Percentiles rank a stretch among this genome's conserved stretches.
Evolutionary conservation across 1,139 yeast species (phyloP).

Genomic region (Sugiyamaella neomexicana): DNA sequence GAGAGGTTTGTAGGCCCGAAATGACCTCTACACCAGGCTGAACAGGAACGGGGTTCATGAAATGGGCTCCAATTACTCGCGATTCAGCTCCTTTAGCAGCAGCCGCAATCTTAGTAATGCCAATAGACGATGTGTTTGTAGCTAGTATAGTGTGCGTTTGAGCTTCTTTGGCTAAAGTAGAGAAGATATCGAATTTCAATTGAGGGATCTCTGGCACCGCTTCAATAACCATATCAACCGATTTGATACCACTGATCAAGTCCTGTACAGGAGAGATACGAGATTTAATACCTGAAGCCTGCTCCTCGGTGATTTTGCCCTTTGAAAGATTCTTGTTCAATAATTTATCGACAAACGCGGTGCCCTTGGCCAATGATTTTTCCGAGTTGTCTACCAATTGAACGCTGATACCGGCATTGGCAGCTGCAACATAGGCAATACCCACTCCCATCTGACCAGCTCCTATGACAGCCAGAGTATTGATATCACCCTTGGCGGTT

Average conservation of each 20-base stretch:
- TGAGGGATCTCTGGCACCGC: slow-evolving; percentile 47
- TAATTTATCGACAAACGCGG: slow-evolving; percentile 41
- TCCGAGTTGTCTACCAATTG: slow-evolving; percentile 41
- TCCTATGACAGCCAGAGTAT: slow-evolving; percentile 41
- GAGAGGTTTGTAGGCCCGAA: slow-evolving; percentile 45
- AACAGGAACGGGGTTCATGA: slow-evolving; percentile 51
- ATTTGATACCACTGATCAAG: slow-evolving; percentile 33
- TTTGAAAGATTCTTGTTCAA: slow-evolving; percentile 43
- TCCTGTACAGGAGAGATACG: slow-evolving; percentile 36
- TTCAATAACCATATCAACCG: slow-evolving; percentile 45
- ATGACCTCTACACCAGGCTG: slow-evolving; percentile 49
- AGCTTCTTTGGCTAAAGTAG: slow-evolving; percentile 39
- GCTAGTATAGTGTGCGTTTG: slow-evolving; percentile 41
- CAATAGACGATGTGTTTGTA: slow-evolving; percentile 48
- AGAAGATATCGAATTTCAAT: slow-evolving; percentile 42
- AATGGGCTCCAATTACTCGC: slow-evolving; percentile 47
- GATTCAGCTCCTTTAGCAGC: slow-evolving; percentile 45
- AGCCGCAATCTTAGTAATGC: slow-evolving; percentile 47
- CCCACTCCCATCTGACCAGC: slow-evolving; percentile 47
- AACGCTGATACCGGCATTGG: slow-evolving; percentile 43
- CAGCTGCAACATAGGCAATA: slow-evolving; percentile 47
- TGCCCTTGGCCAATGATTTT: slow-evolving; percentile 39
- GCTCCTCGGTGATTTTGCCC: slow-evolving; percentile 38
- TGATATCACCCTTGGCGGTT: slow-evolving; percentile 3
- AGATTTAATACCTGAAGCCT: slow-evolving; percentile 37